phyloP scores from a whole-genome alignment of 352 stramenopile species.

The Phytophthora citrophthora region DNA sequence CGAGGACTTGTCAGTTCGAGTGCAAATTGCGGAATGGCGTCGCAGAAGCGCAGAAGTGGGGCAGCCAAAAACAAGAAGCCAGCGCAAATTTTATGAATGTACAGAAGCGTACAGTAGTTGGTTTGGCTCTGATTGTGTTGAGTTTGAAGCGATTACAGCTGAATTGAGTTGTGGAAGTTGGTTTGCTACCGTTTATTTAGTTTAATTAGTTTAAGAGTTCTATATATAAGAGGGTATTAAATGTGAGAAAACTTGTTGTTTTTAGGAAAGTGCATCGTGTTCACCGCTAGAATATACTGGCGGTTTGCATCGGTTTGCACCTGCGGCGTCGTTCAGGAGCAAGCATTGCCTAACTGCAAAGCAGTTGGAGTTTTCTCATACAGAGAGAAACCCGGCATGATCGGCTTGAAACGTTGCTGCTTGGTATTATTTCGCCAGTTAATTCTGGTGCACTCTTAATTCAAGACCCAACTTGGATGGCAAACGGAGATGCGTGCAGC shows the following conservation, averaged over 20 bases:
- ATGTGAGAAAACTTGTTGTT: too few relatives aligned
- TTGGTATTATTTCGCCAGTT: not conserved
- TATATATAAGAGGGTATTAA: not conserved
- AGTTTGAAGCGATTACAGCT: not conserved
- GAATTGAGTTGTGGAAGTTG: not conserved
- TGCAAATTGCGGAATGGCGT: slow-evolving; percentile 42
- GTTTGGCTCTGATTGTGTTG: not conserved
- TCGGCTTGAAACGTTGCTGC: slow-evolving; percentile 2
- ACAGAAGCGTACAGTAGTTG: too few relatives aligned
- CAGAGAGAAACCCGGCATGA: not conserved
- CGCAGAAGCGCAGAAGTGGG: slow-evolving; percentile 12
- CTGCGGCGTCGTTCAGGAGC: not conserved
- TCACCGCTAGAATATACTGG: slow-evolving; percentile 29
- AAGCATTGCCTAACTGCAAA: slow-evolving; percentile 18
- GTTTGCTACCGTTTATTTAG: too few relatives aligned
- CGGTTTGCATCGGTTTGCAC: slow-evolving; percentile 8
- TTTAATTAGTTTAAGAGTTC: not conserved
- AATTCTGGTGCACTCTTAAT: not conserved
- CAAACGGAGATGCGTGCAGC: not conserved
- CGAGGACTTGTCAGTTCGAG: slow-evolving; percentile 10
- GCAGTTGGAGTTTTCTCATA: slow-evolving; percentile 10
- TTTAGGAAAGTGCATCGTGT: not conserved
- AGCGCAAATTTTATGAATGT: slow-evolving; percentile 7
- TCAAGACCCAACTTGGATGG: not conserved
- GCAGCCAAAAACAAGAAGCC: slow-evolving; percentile 19